A percentile compares a stretch with the other conserved stretches of the same genome.
Conservation (phyloP, 768 basidiomycete species). For the Galerina marginata region DNA sequence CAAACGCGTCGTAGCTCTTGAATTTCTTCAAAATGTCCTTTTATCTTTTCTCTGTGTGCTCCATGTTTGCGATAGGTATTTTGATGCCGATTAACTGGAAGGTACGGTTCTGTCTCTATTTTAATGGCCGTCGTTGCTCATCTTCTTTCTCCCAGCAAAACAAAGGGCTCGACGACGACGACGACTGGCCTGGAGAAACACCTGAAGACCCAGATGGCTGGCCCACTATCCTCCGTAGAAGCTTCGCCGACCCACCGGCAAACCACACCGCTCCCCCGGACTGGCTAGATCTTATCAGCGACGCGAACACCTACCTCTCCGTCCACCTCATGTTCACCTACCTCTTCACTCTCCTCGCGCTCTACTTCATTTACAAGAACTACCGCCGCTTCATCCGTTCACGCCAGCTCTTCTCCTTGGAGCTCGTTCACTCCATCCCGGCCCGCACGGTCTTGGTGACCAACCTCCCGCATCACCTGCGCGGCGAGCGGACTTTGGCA, state of each 20-base stretch:
- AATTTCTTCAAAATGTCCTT: conserved; percentile 97
- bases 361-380: conserved; percentile 88
- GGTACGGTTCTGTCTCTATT: conserved; percentile 43
- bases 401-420: conserved; percentile 92
- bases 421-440: conserved; percentile 93
- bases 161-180: conserved; percentile 68
- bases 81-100: conserved; percentile 96
- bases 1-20: conserved; percentile 62
- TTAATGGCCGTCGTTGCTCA: conserved; percentile 11
- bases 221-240: conserved; percentile 39
- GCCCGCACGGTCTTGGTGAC: conserved; percentile 92
- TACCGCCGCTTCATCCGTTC: conserved; percentile 88
- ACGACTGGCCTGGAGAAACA: conserved; percentile 47
- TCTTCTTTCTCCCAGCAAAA: conserved; percentile 57
- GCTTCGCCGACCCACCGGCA: conserved; percentile 26
- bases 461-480: conserved; percentile 82
- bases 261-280: conserved; percentile 48
- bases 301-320: conserved; percentile 88
- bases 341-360: conserved; percentile 85
- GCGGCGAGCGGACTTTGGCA: conserved; percentile 83
- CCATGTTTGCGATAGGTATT: conserved; percentile 79
- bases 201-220: conserved; percentile 48
- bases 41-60: conserved; percentile 86
- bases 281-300: conserved; percentile 90
- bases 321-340: conserved; percentile 94